These are phyloP conservation scores for Apophysomyces variabilis DNA, from an alignment of 371 early-diverging fungal species.

Conservation along the genomic window DNA sequence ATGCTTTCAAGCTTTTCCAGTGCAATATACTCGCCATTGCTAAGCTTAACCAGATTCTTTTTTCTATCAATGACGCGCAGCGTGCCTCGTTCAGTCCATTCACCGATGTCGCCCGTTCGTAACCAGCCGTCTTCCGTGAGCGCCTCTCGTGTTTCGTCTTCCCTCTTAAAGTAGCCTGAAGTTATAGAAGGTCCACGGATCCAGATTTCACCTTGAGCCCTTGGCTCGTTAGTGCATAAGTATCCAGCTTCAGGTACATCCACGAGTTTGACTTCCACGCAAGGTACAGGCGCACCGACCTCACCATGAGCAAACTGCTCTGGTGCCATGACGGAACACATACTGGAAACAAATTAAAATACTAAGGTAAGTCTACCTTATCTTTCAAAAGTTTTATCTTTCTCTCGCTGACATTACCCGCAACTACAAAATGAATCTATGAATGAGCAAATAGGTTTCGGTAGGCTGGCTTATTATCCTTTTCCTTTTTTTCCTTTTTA, in stretches of 20 bases:
- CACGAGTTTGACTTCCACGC: slow-evolving; percentile 87
- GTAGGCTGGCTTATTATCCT: neutral
- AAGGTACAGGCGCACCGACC: slow-evolving; percentile 86
- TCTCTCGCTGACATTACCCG: slow-evolving; percentile 19
- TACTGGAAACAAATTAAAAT: slow-evolving; percentile 3
- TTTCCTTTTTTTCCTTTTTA: neutral
- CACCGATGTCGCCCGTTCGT: slow-evolving; percentile 91
- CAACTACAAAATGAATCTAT: slow-evolving; percentile 16
- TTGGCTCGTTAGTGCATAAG: slow-evolving; percentile 63
- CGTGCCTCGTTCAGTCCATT: slow-evolving; percentile 69
- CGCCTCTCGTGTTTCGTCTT: slow-evolving; percentile 70
- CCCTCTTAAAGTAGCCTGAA: slow-evolving; percentile 71
- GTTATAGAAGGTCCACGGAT: slow-evolving; percentile 80
- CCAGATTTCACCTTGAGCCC: slow-evolving; percentile 87
- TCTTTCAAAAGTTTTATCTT: neutral
- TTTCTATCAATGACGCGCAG: slow-evolving; percentile 79
- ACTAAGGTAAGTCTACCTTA: too few relatives aligned
- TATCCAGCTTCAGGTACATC: slow-evolving; percentile 86
- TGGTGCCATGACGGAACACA: slow-evolving; percentile 62
- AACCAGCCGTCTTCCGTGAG: slow-evolving; percentile 87
- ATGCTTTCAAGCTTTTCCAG: slow-evolving; percentile 96
- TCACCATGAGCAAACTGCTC: slow-evolving; percentile 64
- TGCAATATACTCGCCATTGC: slow-evolving; percentile 93
- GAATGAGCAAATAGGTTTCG: neutral
- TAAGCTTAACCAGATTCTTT: slow-evolving; percentile 85